Percentiles rank a stretch among this genome's conserved stretches.
Conservation (phyloP, 495 filamentous ascomycete genomes). For the Penicillium bovifimosum region DNA sequence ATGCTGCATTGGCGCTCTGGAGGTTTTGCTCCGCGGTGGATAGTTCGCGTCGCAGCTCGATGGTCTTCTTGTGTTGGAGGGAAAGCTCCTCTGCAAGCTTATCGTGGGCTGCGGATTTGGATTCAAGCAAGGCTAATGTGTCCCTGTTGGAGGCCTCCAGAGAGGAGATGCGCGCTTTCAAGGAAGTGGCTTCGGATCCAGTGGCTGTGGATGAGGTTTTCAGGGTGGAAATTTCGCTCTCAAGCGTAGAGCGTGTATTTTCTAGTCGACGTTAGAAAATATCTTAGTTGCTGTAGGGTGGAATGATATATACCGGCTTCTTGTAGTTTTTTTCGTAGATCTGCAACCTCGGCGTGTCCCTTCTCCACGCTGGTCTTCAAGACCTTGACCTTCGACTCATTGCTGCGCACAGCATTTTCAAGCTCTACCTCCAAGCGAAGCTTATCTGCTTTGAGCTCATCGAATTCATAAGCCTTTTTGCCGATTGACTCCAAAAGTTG, state of each 20-base stretch:
- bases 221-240: constrained; percentile 74
- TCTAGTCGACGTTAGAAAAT: constrained; percentile 42
- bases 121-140: constrained; percentile 78
- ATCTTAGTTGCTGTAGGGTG: not conserved
- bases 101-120: constrained; percentile 83
- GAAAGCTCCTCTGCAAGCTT: constrained; percentile 79
- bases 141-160: constrained; percentile 90
- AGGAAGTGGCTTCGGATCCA: constrained; percentile 65
- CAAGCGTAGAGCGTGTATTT: constrained; percentile 57
- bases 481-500: constrained; percentile 61
- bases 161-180: constrained; percentile 73
- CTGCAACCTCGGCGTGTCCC: constrained; percentile 70
- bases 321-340: constrained; percentile 70
- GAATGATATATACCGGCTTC: constrained; percentile 59
- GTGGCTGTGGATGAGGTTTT: constrained; percentile 71
- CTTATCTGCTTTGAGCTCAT: constrained; percentile 75
- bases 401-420: constrained; percentile 75
- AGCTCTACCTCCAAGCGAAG: constrained; percentile 85
- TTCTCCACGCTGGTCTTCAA: constrained; percentile 78
- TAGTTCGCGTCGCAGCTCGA: constrained; percentile 75
- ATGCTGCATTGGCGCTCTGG: constrained; percentile 71
- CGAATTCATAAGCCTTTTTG: constrained; percentile 71
- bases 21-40: constrained; percentile 72
- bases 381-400: constrained; percentile 72
- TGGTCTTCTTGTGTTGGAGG: constrained; percentile 77